phyloP scores from a whole-genome alignment of 208 protist genomes.

The Crithidia bombi region DNA sequence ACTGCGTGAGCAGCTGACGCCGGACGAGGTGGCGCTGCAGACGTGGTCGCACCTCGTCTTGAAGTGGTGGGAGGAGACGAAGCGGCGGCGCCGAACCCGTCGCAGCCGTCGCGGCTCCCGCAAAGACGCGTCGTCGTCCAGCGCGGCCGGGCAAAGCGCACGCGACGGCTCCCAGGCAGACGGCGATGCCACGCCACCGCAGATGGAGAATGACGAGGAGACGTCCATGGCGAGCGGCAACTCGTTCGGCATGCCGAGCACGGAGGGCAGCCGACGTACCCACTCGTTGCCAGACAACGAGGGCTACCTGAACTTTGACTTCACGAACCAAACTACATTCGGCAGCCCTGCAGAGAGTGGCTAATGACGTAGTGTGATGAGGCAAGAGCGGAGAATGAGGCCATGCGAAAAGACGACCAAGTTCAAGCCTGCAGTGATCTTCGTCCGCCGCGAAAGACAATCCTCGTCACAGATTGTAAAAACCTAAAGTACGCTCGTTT shows the following conservation, averaged over 20 bases:
- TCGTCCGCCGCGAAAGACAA: too few relatives aligned
- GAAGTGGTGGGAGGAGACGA: constrained; percentile 37
- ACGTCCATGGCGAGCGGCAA: constrained; percentile 20
- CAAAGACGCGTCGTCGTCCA: constrained; percentile 15
- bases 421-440: too few relatives aligned
- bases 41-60: constrained; percentile 26
- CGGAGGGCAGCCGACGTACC: background rate
- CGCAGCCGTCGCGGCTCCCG: constrained; percentile 16
- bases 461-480: too few relatives aligned
- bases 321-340: constrained; percentile 20
- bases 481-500: too few relatives aligned
- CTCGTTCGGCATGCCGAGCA: constrained; percentile 17
- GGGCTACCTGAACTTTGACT: constrained; percentile 29
- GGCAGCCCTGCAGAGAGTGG: constrained; percentile 17
- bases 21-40: constrained; percentile 25
- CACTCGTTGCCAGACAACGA: constrained; percentile 24
- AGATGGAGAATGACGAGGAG: constrained; percentile 9
- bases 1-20: constrained; percentile 8
- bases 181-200: constrained; percentile 10
- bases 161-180: constrained; percentile 15
- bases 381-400: background rate
- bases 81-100: constrained; percentile 23
- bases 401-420: background rate
- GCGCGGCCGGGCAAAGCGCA: constrained; percentile 4
- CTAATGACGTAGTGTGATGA: background rate